A percentile compares a stretch with the other conserved stretches of the same genome.
Conservation (phyloP, 306 rosid genomes). For the Acmispon strigosus region DNA sequence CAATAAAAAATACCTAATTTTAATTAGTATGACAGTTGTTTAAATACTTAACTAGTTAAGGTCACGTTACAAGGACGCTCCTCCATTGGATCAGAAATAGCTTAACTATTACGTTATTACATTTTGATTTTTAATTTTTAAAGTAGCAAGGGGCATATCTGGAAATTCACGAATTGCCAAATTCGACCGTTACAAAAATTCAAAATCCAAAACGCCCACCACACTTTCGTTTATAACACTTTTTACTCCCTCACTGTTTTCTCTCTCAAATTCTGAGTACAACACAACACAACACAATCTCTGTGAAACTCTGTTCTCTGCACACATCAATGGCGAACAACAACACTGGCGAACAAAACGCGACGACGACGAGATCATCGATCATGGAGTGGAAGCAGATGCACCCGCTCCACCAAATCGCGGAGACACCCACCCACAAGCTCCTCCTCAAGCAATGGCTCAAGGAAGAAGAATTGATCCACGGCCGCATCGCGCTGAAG, state of each 20-base stretch:
- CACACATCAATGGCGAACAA: slow-evolving; percentile 44
- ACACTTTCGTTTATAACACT: not conserved
- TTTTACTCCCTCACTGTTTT: not conserved
- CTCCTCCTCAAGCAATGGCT: slow-evolving; percentile 98
- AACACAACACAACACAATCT: not conserved
- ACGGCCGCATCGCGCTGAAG: slow-evolving; percentile 54
- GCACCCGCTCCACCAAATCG: slow-evolving; percentile 95
- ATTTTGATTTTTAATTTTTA: no score
- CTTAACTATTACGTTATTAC: no score
- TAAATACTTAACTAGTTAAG: no score
- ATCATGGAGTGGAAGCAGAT: slow-evolving; percentile 67
- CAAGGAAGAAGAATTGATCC: slow-evolving; percentile 84
- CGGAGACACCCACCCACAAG: slow-evolving; percentile 84
- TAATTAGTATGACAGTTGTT: no score
- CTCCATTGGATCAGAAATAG: not conserved
- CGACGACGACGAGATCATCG: slow-evolving; percentile 26
- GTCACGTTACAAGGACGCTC: not conserved
- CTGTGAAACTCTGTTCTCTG: not conserved
- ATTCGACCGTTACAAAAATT: slow-evolving; percentile 62
- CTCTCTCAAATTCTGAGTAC: not conserved
- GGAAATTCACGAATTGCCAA: slow-evolving; percentile 3
- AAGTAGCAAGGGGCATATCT: slow-evolving; percentile 6
- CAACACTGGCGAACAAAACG: slow-evolving; percentile 28
- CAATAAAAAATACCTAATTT: no score
- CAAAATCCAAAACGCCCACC: not conserved